Evolutionary conservation across 2,329 filamentous ascomycete species (phyloP), one percentile per base, ranked within the genome.

Genomic region (Harringtonia lauricola): DNA sequence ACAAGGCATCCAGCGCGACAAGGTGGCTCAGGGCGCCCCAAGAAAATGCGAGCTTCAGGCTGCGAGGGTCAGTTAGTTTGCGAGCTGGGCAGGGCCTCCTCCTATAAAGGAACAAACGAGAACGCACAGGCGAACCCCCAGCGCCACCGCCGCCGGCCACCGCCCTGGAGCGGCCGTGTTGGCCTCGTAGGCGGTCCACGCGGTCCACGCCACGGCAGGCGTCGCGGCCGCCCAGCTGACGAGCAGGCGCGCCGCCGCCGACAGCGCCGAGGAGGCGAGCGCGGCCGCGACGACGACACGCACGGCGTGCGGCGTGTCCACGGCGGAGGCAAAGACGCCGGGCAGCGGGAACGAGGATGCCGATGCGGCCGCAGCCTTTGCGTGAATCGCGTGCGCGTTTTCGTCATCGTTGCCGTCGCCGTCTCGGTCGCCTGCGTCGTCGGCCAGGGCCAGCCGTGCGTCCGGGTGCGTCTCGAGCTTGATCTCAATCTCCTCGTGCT

Each of bases 11-110:
- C 56, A 86, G 65, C 38, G 76, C 71, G 12, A 74, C 74, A 41
- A 83, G 67, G 59, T 86, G 82, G 58, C 78, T 71, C 63, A 43
- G 71, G 36, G 79, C 68, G 53, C 74, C 75, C 86, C 87, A 95
- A 38, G 76, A 81, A 38, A 89, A 57, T 21, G 69, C 76, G 42
- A 94, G 68, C 59, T 88, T 81, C 38, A 79, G 60, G 59, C 75
- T 85, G 71, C 67, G 13, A 2, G 29, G 3, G 4, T 8, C 1
- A 15, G 42, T 47, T 14, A 47, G 42, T n/a, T n/a, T n/a, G n/a
- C n/a, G n/a, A n/a, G n/a, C n/a, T n/a, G n/a, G n/a, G n/a, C n/a
- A n/a, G n/a, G n/a, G n/a, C n/a, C n/a, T n/a, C n/a, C n/a, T n/a
- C n/a, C n/a, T n/a, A 13, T 6, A 14, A 15, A n/a, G 6, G 22